Evolutionary conservation across 192 early-diverging fungal genomes (phyloP), one percentile per base, ranked within the genome.

Genomic region (Dissophora globulifera): DNA sequence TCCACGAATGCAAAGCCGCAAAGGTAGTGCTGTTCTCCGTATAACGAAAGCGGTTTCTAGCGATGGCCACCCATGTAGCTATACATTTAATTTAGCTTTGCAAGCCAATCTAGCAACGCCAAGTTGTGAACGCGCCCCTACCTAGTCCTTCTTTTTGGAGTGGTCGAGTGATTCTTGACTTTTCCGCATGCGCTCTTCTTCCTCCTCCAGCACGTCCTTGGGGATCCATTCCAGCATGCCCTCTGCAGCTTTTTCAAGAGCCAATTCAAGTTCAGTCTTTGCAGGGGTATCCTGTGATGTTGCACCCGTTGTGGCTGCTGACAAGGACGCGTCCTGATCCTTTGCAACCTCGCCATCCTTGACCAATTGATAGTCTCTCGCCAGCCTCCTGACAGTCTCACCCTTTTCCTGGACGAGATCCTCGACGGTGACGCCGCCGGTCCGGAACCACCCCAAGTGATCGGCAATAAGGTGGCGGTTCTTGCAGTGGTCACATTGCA

Each of bases 381-480:
- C 62, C 49, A 86, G 66, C 66, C 85, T 86, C 17, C 78, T 74
- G 7, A 96, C 89, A 3, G 58, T 80, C 76, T 94, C 91, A 20
- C 93, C 91, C 58, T 89, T 89, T 43, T 89, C 89, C 57, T 80
- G 80, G 76, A 97, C 86, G 58, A 97, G 82, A 49, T 95, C 89
- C 74, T 97, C 93, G 35, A 98, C 85, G 13, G 86, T 96, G 15
- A 85, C 81, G 26, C 70, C 86, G 1, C 75, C 74, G 69, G 84
- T 94, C 74, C 81, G 82, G 80, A 94, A 98, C 96, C 96, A 98
- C 1, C 96, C 97, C 49, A 97, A 78, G 84, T 99, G 92, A 70
- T 99, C 98, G 1, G 98, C 98, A 80, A 99, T 98, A 54, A 99
- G 70, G 74, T 99, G 98, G 15, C 89, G 82, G 66, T 93, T 95